A percentile compares a stretch with the other conserved stretches of the same genome.
phyloP scores from a whole-genome alignment of 2,329 filamentous ascomycete species.

The Leptographium lundbergii region DNA sequence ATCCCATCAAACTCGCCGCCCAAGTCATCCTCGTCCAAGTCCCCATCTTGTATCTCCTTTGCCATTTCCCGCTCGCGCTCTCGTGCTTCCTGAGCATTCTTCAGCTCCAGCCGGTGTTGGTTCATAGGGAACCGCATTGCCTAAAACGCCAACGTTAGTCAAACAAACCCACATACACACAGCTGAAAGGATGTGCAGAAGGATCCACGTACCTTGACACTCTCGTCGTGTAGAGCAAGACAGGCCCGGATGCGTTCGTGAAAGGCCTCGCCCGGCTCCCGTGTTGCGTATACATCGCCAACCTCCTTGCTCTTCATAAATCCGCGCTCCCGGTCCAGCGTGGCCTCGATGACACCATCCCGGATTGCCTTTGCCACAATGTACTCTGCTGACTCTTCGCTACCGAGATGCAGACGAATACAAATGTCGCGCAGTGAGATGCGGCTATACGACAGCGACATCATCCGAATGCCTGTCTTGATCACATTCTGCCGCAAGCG shows the following conservation, averaged over 20 bases:
- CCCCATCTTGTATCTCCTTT: slow-evolving; percentile 97
- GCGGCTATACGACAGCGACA: slow-evolving; percentile 93
- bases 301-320: slow-evolving; percentile 99
- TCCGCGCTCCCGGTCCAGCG: slow-evolving; percentile 81
- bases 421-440: slow-evolving; percentile 97
- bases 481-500: slow-evolving; percentile 97
- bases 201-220: slow-evolving; percentile 64
- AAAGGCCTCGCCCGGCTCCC: slow-evolving; percentile 93
- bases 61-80: slow-evolving; percentile 94
- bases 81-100: slow-evolving; percentile 96
- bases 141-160: slow-evolving; percentile 26
- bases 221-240: slow-evolving; percentile 87
- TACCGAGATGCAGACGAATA: slow-evolving; percentile 83
- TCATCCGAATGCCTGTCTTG: slow-evolving; percentile 98
- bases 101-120: slow-evolving; percentile 90
- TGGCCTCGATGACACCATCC: slow-evolving; percentile 93
- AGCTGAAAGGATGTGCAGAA: not conserved
- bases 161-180: not conserved
- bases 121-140: slow-evolving; percentile 99
- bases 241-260: slow-evolving; percentile 92
- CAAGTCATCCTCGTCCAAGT: slow-evolving; percentile 92
- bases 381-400: slow-evolving; percentile 96
- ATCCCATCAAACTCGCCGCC: slow-evolving; percentile 94
- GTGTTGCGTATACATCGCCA: slow-evolving; percentile 89
- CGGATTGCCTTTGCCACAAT: slow-evolving; percentile 98